Conservation (phyloP, 2,329 filamentous ascomycete species). For the Microdochium nivale region DNA sequence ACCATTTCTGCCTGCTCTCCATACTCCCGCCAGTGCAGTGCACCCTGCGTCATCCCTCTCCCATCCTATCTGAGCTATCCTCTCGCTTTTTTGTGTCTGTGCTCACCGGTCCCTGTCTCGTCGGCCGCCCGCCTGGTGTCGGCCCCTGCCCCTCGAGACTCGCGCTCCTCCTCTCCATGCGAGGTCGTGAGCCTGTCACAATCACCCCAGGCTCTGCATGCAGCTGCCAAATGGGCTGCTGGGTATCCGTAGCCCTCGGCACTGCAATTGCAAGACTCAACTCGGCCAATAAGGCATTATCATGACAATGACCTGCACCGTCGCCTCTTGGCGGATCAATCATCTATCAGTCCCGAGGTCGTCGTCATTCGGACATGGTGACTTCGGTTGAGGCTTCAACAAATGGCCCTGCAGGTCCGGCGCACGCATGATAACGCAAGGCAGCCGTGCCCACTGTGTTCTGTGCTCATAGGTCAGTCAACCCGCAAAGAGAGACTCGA, state of each 20-base stretch:
- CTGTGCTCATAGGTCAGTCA: too few relatives aligned
- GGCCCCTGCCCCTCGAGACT: background rate
- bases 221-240: background rate
- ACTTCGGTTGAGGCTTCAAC: too few relatives aligned
- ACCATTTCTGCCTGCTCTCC: too few relatives aligned
- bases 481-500: background rate
- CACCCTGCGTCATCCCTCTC: background rate
- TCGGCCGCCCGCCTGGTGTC: background rate
- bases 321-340: background rate
- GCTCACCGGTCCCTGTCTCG: background rate
- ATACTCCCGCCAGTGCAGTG: too few relatives aligned
- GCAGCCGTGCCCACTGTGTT: too few relatives aligned
- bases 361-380: too few relatives aligned
- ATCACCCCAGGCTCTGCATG: background rate
- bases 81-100: background rate
- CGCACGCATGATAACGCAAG: too few relatives aligned
- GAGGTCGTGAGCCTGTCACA: background rate
- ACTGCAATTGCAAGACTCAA: background rate
- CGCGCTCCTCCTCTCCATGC: background rate
- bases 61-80: background rate
- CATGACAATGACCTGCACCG: background rate
- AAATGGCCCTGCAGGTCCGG: too few relatives aligned
- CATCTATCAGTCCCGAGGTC: too few relatives aligned
- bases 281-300: too few relatives aligned
- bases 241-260: background rate